Base-by-base conservation (phyloP, 768 basidiomycete species). In the Tulasnella calospora region DNA sequence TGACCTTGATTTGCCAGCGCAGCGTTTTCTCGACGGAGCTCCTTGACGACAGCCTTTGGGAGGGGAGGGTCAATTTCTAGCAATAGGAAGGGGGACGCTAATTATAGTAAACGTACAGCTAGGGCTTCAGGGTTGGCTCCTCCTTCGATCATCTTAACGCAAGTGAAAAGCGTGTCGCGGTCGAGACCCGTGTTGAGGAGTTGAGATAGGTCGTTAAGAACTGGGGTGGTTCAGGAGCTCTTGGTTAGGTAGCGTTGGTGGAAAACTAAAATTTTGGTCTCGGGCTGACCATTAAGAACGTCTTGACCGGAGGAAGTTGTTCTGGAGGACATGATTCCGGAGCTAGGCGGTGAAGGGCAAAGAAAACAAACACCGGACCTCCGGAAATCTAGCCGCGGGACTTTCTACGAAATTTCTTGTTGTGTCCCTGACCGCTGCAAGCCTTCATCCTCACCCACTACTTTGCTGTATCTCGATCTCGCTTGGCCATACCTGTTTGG, bases 71-170 rank as follows among this genome's bases (percentile, higher is more conserved):
- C 73, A 40, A n/a, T 27, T 23, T 38, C 38, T 0, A 51, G 30
- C 8, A 27, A 44, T 35, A 0, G 23, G 13, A 46, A 6, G 30
- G 41, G 19, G 71, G 3, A 38, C 8, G 71, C 2, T 3, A 36
- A 19, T 47, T 47, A 70, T 40, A 36, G 27, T 7, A n/a, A n/a
- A 78, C 91, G 76, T 83, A 96, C 95, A 81, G 95, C 95, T 70
- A 97, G 87, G 0, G 94, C 95, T 82, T 96, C 94, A 15, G 95
- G 94, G 83, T 96, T 97, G 71, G 93, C 93, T 23, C 95, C 95
- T 79, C 90, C 91, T 85, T 97, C 95, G 81, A 97, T 95, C 92
- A 97, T 91, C 55, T 91, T 89, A 33, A 97, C 90, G 83, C 95
- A 97, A 35, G 93, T 95, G 46, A 92, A 94, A n/a, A 97, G 89